Evolutionary conservation across 495 filamentous ascomycete genomes (phyloP).

Genomic region (Talaromyces trachyspermus): DNA sequence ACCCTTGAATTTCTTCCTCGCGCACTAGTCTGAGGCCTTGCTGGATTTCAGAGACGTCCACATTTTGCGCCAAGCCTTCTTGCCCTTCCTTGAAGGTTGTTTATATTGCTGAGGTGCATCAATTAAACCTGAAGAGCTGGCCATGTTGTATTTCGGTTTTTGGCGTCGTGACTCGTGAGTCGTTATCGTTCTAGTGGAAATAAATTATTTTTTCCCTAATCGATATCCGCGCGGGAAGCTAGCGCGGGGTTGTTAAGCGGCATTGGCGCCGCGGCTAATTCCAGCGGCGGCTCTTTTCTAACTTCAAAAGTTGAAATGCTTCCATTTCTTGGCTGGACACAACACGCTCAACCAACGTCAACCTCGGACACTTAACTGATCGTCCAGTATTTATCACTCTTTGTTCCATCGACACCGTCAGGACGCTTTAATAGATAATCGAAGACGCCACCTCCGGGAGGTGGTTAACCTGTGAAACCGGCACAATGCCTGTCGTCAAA

Average conservation of each 20-base stretch:
- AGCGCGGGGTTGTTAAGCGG: slow-evolving; percentile 2
- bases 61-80: slow-evolving; percentile 99
- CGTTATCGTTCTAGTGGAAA: neutral
- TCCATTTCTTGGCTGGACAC: slow-evolving; percentile 1
- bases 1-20: slow-evolving; percentile 87
- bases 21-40: slow-evolving; percentile 75
- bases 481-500: slow-evolving; percentile 89
- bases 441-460: too few relatives aligned
- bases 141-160: neutral
- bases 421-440: too few relatives aligned
- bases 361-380: too few relatives aligned
- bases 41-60: slow-evolving; percentile 80
- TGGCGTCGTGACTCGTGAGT: neutral
- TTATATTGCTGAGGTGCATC: slow-evolving; percentile 53
- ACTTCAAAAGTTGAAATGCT: too few relatives aligned
- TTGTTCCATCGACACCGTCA: too few relatives aligned
- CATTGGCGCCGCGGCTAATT: neutral
- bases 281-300: slow-evolving; percentile 5
- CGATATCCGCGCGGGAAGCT: slow-evolving; percentile 3
- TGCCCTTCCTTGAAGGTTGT: slow-evolving; percentile 91
- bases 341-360: too few relatives aligned
- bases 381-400: too few relatives aligned
- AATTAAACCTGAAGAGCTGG: slow-evolving; percentile 29
- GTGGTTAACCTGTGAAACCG: neutral
- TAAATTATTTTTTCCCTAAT: slow-evolving; percentile 8